phyloP scores from a whole-genome alignment of 257 asterid species.

The Solanum neorickii region DNA sequence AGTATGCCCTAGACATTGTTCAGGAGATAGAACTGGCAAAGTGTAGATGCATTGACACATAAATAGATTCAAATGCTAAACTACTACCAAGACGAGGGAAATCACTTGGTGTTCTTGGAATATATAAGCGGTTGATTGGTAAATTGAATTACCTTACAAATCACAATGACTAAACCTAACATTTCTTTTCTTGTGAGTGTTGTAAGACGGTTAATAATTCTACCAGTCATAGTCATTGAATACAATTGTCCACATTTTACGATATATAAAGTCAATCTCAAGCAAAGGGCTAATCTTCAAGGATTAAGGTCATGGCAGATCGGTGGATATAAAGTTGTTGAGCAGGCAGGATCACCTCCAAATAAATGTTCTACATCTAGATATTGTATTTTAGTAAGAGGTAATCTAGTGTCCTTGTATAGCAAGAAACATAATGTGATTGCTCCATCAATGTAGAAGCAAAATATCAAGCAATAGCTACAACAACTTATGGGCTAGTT shows the following conservation, averaged over 20 bases:
- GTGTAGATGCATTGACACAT: background rate
- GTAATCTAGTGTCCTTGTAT: background rate
- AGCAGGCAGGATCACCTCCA: background rate
- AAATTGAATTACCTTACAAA: background rate
- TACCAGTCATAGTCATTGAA: background rate
- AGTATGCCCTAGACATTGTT: background rate
- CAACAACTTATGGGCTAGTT: background rate
- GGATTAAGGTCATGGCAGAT: background rate
- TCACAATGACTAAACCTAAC: background rate
- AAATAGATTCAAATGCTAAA: background rate
- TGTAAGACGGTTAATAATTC: background rate
- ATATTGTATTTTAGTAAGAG: background rate
- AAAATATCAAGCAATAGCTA: background rate
- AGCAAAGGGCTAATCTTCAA: background rate
- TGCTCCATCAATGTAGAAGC: background rate
- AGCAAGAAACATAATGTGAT: background rate
- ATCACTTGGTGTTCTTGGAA: background rate
- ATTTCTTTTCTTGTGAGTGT: background rate
- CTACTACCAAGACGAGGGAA: background rate
- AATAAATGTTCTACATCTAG: background rate
- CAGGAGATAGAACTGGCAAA: background rate
- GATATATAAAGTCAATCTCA: background rate
- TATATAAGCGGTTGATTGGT: background rate
- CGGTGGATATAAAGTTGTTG: background rate
- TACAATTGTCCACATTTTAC: background rate